phyloP scores from a whole-genome alignment of 2,329 filamentous ascomycete species.

The Neonectria coccinea region DNA sequence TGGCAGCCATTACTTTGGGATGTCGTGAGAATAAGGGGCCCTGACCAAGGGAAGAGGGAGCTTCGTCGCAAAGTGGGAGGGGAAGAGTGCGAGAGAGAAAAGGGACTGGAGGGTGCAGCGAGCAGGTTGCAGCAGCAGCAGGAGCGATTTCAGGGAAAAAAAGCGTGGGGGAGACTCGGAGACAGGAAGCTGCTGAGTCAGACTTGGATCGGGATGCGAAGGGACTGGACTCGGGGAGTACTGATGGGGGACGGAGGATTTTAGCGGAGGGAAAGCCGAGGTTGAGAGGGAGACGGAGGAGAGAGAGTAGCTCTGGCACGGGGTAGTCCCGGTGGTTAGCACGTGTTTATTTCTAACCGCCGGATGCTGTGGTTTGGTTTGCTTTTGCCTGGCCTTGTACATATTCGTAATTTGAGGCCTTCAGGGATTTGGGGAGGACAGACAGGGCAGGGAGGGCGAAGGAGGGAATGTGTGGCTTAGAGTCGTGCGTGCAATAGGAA shows the following conservation, averaged over 20 bases:
- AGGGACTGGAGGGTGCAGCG: slow-evolving; percentile 30
- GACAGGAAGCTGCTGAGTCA: slow-evolving; percentile 25
- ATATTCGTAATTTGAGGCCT: slow-evolving; percentile 16
- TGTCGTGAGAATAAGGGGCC: slow-evolving; percentile 71
- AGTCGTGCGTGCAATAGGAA: background rate
- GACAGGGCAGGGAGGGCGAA: slow-evolving; percentile 1
- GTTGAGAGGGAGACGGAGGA: slow-evolving; percentile 7
- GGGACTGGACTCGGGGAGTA: background rate
- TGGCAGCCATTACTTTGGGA: slow-evolving; percentile 72
- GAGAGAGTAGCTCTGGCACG: slow-evolving; percentile 11
- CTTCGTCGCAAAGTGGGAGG: slow-evolving; percentile 75
- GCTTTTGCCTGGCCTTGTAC: slow-evolving; percentile 6
- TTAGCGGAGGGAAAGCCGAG: slow-evolving; percentile 29
- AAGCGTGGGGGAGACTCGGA: slow-evolving; percentile 35
- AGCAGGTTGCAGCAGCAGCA: slow-evolving; percentile 12
- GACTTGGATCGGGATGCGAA: slow-evolving; percentile 7
- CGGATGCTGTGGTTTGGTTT: slow-evolving; percentile 10
- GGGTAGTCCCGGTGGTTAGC: slow-evolving; percentile 12
- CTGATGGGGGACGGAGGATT: background rate
- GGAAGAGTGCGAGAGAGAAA: slow-evolving; percentile 22
- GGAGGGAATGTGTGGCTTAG: slow-evolving; percentile 14
- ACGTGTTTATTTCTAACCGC: slow-evolving; percentile 5
- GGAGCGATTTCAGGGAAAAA: slow-evolving; percentile 27
- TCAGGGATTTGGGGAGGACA: slow-evolving; percentile 3
- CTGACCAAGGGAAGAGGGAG: slow-evolving; percentile 98